Evolutionary conservation across 345 rosid species (phyloP), one percentile per base, ranked within the genome.

Genomic region (Citrus medica): DNA sequence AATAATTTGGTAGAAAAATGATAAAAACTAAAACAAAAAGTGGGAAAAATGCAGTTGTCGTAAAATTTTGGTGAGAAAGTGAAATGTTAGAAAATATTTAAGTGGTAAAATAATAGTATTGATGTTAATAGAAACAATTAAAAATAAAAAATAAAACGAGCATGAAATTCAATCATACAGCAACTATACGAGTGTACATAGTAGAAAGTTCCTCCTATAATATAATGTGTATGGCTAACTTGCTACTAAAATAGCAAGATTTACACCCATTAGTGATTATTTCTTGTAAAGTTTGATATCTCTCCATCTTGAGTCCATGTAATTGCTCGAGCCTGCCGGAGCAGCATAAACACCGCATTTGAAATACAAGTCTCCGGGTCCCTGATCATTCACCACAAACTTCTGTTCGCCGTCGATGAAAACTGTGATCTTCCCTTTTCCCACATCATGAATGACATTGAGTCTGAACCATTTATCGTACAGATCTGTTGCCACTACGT

Each of bases 291-390:
- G 76, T 71, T 84, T 84, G 66, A 86, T 82, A 61, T 84, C 82
- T 74, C 71, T 78, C 89, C 89, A 86, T 69, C 74, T 79, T 16
- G 87, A 79, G 42, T 84, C 88, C 86, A 83, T 86, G 68, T 65
- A 83, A 61, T 80, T 69, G 81, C 89, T 86, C 38, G 79, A 74
- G 14, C 66, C 65, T 0, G 6, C 58, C 0, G 89, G 84, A 6
- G 83, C 83, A 4, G 76, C 86, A 56, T 83, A 86, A 24, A 86
- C 86, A 5, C 89, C 86, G 46, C 85, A 84, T 65, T 86, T 86
- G 80, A 82, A 84, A 61, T 76, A 86, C 42, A 82, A 19, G 78
- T 82, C 68, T 1, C 81, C 82, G 0, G 82, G 79, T 4, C 86
- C 85, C 2, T 63, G 69, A 72, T 84, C 82, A 2, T 53, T 71